Evolutionary conservation across 2,329 filamentous ascomycete genomes (phyloP).

Genomic region (Aspergillaceae sp.): DNA sequence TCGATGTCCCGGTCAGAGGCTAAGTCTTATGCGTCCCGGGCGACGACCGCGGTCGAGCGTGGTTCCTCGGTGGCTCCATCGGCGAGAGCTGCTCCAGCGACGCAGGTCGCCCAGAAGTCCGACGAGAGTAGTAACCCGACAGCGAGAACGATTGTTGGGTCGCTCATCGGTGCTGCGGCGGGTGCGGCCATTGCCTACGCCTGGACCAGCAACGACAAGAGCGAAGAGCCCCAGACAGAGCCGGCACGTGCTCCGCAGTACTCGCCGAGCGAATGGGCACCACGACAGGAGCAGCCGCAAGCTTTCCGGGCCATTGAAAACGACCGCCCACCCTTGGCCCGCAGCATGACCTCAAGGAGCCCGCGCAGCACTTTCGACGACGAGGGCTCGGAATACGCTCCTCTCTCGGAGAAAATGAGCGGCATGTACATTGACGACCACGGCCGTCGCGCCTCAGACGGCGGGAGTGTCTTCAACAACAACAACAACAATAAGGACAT

Average conservation of each 20-base stretch:
- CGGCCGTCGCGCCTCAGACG: slow-evolving; percentile 29
- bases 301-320: slow-evolving; percentile 26
- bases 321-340: slow-evolving; percentile 22
- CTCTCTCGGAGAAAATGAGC: slow-evolving; percentile 7
- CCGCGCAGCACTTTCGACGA: slow-evolving; percentile 35
- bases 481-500: slow-evolving; percentile 28
- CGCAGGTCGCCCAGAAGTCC: neutral
- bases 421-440: slow-evolving; percentile 20
- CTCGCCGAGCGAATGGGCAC: slow-evolving; percentile 18
- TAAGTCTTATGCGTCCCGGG: slow-evolving; percentile 21
- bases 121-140: slow-evolving; percentile 32
- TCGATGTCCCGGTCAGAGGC: slow-evolving; percentile 19
- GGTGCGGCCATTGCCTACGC: slow-evolving; percentile 69
- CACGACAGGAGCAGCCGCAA: slow-evolving; percentile 10
- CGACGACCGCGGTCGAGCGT: slow-evolving; percentile 16
- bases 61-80: slow-evolving; percentile 13
- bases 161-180: slow-evolving; percentile 69
- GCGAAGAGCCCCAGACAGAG: slow-evolving; percentile 8
- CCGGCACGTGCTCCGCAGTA: slow-evolving; percentile 11
- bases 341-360: slow-evolving; percentile 32
- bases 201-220: slow-evolving; percentile 51
- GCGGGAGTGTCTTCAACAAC: slow-evolving; percentile 16
- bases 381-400: slow-evolving; percentile 29
- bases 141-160: slow-evolving; percentile 61
- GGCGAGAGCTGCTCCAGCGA: slow-evolving; percentile 15